These are phyloP conservation scores for Sugiyamaella neomexicana DNA, from an alignment of 1,139 yeast species.

Conservation along the genomic window DNA sequence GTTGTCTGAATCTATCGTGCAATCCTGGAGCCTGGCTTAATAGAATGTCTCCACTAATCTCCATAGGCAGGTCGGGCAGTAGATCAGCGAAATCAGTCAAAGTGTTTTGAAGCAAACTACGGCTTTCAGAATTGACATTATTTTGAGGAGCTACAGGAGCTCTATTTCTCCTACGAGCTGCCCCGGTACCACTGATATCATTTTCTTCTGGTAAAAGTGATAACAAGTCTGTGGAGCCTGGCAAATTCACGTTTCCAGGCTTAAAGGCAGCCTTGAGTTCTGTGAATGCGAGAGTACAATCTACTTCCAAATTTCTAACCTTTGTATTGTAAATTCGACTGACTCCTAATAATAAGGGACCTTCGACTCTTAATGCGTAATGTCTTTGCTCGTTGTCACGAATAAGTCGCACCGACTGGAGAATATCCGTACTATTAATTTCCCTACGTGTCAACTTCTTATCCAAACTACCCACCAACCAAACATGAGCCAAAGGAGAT, in stretches of 20 bases:
- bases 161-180: neutral
- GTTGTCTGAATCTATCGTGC: conserved; percentile 21
- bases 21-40: neutral
- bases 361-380: conserved; percentile 79
- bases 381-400: conserved; percentile 47
- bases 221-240: conserved; percentile 28
- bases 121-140: conserved; percentile 1
- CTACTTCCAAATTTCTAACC: conserved; percentile 81
- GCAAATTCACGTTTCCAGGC: conserved; percentile 50
- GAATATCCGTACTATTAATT: conserved; percentile 68
- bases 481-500: conserved; percentile 76
- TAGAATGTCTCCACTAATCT: conserved; percentile 13
- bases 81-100: conserved; percentile 68
- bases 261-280: conserved; percentile 74
- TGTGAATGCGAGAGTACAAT: conserved; percentile 74
- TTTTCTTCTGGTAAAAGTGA: conserved; percentile 39
- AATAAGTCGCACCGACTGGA: conserved; percentile 62
- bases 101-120: conserved; percentile 53
- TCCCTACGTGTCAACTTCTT: conserved; percentile 77
- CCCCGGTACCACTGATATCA: neutral
- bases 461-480: conserved; percentile 92
- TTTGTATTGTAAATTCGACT: conserved; percentile 85
- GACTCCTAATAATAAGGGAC: conserved; percentile 84
- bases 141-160: neutral
- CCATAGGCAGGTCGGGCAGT: conserved; percentile 28